These are phyloP conservation scores for Tubosaeta sp. DNA, from an alignment of 768 basidiomycete genomes.

Conservation along the genomic window DNA sequence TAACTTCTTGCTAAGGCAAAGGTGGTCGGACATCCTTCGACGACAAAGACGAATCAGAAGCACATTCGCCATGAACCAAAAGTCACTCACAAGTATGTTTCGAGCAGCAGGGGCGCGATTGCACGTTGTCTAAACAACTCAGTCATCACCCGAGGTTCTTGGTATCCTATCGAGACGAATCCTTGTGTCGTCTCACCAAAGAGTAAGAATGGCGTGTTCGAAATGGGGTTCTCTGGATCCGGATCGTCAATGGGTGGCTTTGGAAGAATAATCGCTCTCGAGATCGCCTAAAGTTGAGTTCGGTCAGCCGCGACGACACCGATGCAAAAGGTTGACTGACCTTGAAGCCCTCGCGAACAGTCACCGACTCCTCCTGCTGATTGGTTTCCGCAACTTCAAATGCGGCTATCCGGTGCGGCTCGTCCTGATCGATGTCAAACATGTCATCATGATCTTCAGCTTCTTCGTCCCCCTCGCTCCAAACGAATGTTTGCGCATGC, in stretches of 20 bases:
- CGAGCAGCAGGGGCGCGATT: constrained; percentile 12
- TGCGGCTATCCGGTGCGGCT: constrained; percentile 44
- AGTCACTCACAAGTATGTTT: constrained; percentile 15
- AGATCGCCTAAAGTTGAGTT: constrained; percentile 3
- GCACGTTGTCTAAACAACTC: neutral
- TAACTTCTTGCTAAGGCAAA: constrained; percentile 23
- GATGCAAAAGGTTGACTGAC: constrained; percentile 24
- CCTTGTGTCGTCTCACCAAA: constrained; percentile 39
- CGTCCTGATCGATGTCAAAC: constrained; percentile 36
- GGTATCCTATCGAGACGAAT: constrained; percentile 32
- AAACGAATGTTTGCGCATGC: constrained; percentile 43
- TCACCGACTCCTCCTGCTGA: constrained; percentile 32
- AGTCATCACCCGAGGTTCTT: constrained; percentile 1
- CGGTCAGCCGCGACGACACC: neutral
- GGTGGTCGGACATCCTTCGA: constrained; percentile 18
- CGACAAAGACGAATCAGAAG: neutral
- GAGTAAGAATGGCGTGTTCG: neutral
- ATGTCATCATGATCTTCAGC: constrained; percentile 24
- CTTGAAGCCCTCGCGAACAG: neutral
- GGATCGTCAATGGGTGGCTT: constrained; percentile 5
- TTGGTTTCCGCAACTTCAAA: constrained; percentile 53
- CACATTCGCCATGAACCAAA: neutral
- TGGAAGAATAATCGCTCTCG: constrained; percentile 10
- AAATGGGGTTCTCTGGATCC: constrained; percentile 1
- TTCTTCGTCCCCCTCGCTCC: constrained; percentile 33